Base-by-base conservation (phyloP, 2,329 filamentous ascomycete species). In the Ascochyta pisi region DNA sequence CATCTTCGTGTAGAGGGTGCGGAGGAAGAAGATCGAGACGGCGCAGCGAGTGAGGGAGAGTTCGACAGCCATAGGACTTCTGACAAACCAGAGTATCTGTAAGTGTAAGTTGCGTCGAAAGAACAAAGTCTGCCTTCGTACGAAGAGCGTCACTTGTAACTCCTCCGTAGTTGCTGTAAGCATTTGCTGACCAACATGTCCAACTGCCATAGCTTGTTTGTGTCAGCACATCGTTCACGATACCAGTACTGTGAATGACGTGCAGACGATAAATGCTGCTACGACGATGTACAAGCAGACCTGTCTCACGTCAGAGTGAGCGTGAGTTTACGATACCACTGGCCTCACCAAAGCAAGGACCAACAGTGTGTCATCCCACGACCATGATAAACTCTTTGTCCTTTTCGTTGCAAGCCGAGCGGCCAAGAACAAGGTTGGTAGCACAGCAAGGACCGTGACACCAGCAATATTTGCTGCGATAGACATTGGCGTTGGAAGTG, bases 21-120 rank as follows among this genome's bases (percentile, higher is more conserved):
- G 63, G 34, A 71, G 57, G 50, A 69, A 66, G 50, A 71, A 67
- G n/a, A 66, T 52, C 8, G 60, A 57, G 45, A 71, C 65, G 19
- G 68, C 67, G 44, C 57, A 64, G 46, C 67, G 60, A 10, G 59
- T 63, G 4, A 65, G 38, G 23, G 54, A 48, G 12, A 70, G 38
- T 43, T 61, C 50, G 34, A 66, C 27, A 27, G 61, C 63, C 52
- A 64, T 58, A 3, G 66, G 62, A 26, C 65, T 64, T 29, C 62
- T 57, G 23, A 62, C 55, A 19, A 64, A 35, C 65, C 66, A 70
- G 9, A 67, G 54, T 7, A 71, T 43, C 65, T 70, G 37, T 8
- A 33, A n/a, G 12, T 4, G 40, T 64, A 8, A 67, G 57, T 19
- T 10, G 16, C n/a, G 13, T n/a, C 31, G 15, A 15, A 26, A 9